Base-by-base conservation (phyloP, 495 filamentous ascomycete species). In the Penicillium egyptiacum region DNA sequence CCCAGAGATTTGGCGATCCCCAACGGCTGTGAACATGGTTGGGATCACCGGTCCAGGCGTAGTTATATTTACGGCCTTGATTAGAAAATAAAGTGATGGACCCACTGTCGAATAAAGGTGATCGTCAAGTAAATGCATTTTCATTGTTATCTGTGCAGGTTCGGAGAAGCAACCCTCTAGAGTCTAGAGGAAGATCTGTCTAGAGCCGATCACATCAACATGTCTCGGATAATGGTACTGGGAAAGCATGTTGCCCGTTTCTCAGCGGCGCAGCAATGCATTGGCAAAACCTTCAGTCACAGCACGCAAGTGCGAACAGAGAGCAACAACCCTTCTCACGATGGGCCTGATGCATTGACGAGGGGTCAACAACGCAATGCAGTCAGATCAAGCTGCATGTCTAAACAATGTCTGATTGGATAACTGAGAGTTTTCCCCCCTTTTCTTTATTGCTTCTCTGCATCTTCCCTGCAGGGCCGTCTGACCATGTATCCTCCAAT, bases 381-480 rank as follows among this genome's bases (percentile, higher is more conserved):
- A 16, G 48, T 42, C 50, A 28, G 40, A 22, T 43, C 50, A 43
- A 44, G 17, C 39, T 22, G 40, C 37, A 5, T 9, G 2, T 26
- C 1, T 22, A 12, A 30, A 35, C 3, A 3, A 14, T 9, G 17
- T 31, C 4, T 43, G 1, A 30, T 43, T 44, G 51, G 40, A 17
- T 5, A 10, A 5, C n/a, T 10, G 3, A 8, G 10, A 23, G 5
- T 14, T 37, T 35, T 3, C 11, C 17, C 19, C 17, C 5, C 19
- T 54, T 42, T 41, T 48, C 53, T 9, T 40, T 55, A 2, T 19
- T 55, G 20, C 53, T 55, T 55, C 53, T 55, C 31, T 55, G 42
- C 42, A 45, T 55, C 19, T 55, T 55, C 53, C 42, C 22, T 55
- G 53, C 53, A 55, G 42, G 20, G 30, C 20, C 16, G 22, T 40